Evolutionary conservation across 1,284 basidiomycete species (phyloP), one percentile per base, ranked within the genome.

Genomic region (Ustilago xerochloae): DNA sequence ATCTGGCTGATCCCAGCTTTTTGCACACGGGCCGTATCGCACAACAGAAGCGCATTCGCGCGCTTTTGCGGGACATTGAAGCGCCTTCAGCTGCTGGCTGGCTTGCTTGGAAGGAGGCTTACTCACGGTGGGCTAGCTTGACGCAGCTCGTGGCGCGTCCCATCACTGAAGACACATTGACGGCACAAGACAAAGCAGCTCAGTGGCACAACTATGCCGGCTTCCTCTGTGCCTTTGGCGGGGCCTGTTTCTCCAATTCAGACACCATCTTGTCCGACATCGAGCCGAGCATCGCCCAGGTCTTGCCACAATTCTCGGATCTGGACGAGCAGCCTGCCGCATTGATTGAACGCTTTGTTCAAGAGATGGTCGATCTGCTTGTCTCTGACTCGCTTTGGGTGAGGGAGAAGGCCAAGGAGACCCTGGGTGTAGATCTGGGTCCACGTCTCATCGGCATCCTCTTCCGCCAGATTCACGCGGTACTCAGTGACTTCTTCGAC

Each of bases 121-220:
- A 91, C 83, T 89, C 87, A 85, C 86, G 90, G 57, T 91, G 91
- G 90, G 85, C 86, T 28, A 83, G 85, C 7, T 83, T 91, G 30
- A 82, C 80, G 12, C 68, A 63, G 48, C 38, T 79, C 10, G 77
- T 79, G 16, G 72, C 62, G 18, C 35, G 65, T 12, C 45, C 66
- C 50, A 36, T 64, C 10, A 77, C 92, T 90, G 92, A 93, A 18
- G 88, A 90, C 67, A 89, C 90, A 15, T 49, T 58, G 18, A 53
- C 67, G 4, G 73, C 69, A 9, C 78, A 80, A 53, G 77, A 79
- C 32, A 80, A 77, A 59, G 80, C 80, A 3, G 79, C 77, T 1
- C 79, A 93, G 75, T 97, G 94, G 94, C 91, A 93, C 80, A 94
- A 96, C 83, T 87, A 93, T 22, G 91, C 92, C 0, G 86, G 93